Base-by-base conservation (phyloP, 768 basidiomycete species). In the Xerocomellus chrysenteron region DNA sequence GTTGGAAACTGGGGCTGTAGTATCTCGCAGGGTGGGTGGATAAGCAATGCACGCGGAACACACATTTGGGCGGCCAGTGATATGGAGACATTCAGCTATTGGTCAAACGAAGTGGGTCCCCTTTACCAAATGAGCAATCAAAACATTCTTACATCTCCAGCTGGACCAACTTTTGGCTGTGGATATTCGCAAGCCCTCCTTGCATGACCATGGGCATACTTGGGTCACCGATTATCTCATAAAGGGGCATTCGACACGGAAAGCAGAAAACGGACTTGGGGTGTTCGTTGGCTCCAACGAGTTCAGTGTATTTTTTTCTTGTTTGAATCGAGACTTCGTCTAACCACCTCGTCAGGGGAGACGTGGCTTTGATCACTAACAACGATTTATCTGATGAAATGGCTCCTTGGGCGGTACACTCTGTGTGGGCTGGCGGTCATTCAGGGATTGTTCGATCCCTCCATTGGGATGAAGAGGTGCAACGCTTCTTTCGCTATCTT, bases 1-100 rank as follows among this genome's bases (percentile, higher is more conserved):
- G 88, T 94, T 24, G 90, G 87, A n/a, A 93, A 93, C 60, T 91
- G 88, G 84, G 91, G 88, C 2, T 85, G 84, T 65, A 92, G 87
- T 65, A 75, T 92, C 56, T 86, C 88, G 0, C 88, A 90, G 65
- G 84, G 82, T 8, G 92, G 86, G 2, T 90, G 86, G 87, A 79
- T 82, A 49, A 66, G 75, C 19, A 58, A 67, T 19, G 47, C 66
- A 33, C 54, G 67, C 24, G 68, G 71, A 5, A 73, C 74, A 32
- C 74, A 69, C 46, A 76, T 94, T 9, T 97, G 94, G 93, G 88
- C 87, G 24, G 81, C 84, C 12, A 94, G 92, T 60, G 95, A 97
- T 73, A 97, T 97, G 94, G 94, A 98, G 71, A 93, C 90, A 0
- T 89, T 95, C 61, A 88, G 89, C 54, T 79, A 83, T 14, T 98